Percentiles rank a stretch among this genome's conserved stretches.
These are phyloP conservation scores for Xenosphaeropsis pyriputrescens DNA, from an alignment of 2,329 filamentous ascomycete species.

Conservation along the genomic window DNA sequence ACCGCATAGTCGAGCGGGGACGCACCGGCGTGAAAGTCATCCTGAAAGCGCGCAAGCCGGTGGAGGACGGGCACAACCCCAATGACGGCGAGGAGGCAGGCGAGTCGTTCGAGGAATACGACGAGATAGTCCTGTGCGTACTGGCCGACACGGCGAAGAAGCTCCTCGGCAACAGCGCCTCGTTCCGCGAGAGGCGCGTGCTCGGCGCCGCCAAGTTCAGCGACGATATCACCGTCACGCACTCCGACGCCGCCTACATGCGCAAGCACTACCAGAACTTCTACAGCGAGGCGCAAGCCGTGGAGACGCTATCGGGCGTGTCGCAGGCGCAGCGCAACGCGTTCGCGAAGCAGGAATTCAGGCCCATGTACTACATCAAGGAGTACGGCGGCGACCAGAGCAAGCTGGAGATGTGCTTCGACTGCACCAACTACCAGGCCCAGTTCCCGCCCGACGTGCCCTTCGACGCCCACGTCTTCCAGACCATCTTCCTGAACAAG, in stretches of 20 bases:
- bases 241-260: conserved; percentile 51
- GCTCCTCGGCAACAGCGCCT: conserved; percentile 40
- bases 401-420: conserved; percentile 57
- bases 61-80: no score
- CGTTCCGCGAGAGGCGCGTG: conserved; percentile 47
- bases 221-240: conserved; percentile 58
- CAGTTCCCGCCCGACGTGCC: conserved; percentile 34
- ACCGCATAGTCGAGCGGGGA: conserved; percentile 32
- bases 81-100: background rate
- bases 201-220: conserved; percentile 57
- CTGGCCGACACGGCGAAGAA: conserved; percentile 49
- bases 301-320: conserved; percentile 20
- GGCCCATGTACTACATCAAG: conserved; percentile 52
- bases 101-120: conserved; percentile 37
- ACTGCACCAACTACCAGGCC: conserved; percentile 62
- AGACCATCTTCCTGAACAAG: conserved; percentile 53
- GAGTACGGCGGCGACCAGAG: conserved; percentile 38
- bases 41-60: no score
- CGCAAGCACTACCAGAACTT: conserved; percentile 51
- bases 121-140: conserved; percentile 52
- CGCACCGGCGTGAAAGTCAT: conserved; percentile 27
- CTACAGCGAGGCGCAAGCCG: conserved; percentile 26
- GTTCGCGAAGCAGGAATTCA: conserved; percentile 39
- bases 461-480: conserved; percentile 47
- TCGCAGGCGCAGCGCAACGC: conserved; percentile 29